Percentiles rank a stretch among this genome's conserved stretches.
phyloP scores from a whole-genome alignment of 2,329 filamentous ascomycete species.

The Fusarium foetens region DNA sequence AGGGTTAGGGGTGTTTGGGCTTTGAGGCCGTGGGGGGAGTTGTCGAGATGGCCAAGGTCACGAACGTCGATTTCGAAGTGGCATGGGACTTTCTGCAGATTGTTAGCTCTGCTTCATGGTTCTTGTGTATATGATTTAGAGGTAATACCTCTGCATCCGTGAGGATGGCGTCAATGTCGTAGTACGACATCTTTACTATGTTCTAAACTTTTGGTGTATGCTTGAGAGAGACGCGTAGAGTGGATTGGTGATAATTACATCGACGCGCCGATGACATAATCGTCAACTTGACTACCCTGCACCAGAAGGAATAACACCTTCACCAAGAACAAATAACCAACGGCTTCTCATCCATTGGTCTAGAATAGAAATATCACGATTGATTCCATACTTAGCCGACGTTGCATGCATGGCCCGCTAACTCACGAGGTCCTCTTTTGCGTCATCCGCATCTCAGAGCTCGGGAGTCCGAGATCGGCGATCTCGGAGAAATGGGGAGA shows the following conservation, averaged over 20 bases:
- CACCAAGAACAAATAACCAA: not conserved
- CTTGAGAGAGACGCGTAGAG: constrained; percentile 36
- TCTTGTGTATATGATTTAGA: not conserved
- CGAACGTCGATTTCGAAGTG: constrained; percentile 92
- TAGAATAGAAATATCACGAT: not conserved
- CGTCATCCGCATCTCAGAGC: constrained; percentile 4
- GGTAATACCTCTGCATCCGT: constrained; percentile 79
- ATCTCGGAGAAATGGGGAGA: constrained; percentile 14
- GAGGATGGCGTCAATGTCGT: constrained; percentile 84
- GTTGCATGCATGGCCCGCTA: not conserved
- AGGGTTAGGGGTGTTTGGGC: constrained; percentile 82
- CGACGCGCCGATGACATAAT: constrained; percentile 45
- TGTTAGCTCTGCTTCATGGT: not conserved
- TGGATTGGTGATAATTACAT: not conserved
- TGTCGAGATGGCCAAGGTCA: constrained; percentile 88
- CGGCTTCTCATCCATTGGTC: not conserved
- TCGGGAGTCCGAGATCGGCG: constrained; percentile 30
- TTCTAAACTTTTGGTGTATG: constrained; percentile 1
- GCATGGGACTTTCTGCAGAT: constrained; percentile 87
- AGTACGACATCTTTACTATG: constrained; percentile 72
- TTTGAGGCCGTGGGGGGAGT: constrained; percentile 81
- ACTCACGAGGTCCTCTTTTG: not conserved
- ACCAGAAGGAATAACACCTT: not conserved
- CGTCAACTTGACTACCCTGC: constrained; percentile 11
- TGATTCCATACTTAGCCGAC: not conserved